Evolutionary conservation across 331 rosid species (phyloP), one percentile per base, ranked within the genome.

Genomic region (Quercus lobata): DNA sequence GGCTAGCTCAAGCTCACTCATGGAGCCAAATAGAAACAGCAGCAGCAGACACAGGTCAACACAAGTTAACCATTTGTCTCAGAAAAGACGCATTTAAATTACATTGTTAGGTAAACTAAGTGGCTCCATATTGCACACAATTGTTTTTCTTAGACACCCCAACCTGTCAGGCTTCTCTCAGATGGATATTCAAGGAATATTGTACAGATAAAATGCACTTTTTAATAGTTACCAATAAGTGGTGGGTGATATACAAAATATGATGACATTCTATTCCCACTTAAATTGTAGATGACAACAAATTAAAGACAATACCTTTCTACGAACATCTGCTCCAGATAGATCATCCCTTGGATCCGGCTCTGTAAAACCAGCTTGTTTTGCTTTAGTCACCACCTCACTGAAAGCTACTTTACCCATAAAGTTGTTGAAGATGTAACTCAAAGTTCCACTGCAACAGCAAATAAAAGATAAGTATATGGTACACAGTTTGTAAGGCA

Each of bases 341-440:
- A 93, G 80, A 80, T 96, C 99, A 85, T 96, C 99, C 75, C 99
- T 91, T 56, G 97, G 99, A 87, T 96, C 98, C 2, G 99, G 99
- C 90, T 96, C 99, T 10, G 99, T 96, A 83, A 80, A 96, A 83
- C 99, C 99, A 16, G 98, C 99, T 74, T 86, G 87, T 89, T 91
- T 93, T 83, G 99, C 99, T 86, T 93, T 96, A 24, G 91, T 72
- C 66, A 96, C 99, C 70, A 96, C 97, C 85, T 93, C 97, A 70
- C 99, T 96, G 82, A 96, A 93, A 74, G 85, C 83, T 57, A 87
- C 92, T 34, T 84, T 79, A 62, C 88, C 91, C 65, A 85, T 81
- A 49, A 93, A 93, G 84, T 86, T 96, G 88, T 96, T 96, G 81
- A 96, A 96, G 88, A 96, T 96, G 84, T 91, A 96, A 86, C 99